These are phyloP conservation scores for Xylaria multiplex DNA, from an alignment of 2,329 filamentous ascomycete species.

Conservation along the genomic window DNA sequence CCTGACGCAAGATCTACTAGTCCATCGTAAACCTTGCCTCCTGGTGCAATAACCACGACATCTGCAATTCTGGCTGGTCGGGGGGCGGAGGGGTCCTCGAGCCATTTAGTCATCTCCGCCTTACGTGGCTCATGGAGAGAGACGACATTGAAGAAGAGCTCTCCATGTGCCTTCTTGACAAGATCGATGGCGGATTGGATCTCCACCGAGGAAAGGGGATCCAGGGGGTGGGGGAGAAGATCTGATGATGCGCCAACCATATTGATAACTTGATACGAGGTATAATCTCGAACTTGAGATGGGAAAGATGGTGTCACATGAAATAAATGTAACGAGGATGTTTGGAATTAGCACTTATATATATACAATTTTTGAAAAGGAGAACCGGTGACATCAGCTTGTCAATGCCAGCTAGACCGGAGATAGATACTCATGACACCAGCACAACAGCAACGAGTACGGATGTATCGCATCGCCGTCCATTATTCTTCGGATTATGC, in stretches of 20 bases:
- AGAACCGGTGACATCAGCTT: not conserved
- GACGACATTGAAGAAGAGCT: constrained; percentile 86
- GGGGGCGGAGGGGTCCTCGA: constrained; percentile 70
- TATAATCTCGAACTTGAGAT: not conserved
- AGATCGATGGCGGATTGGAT: constrained; percentile 77
- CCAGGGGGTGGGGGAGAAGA: constrained; percentile 71
- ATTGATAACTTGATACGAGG: constrained; percentile 26
- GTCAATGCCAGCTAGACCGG: constrained; percentile 26
- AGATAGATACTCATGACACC: constrained; percentile 31
- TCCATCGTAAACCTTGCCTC: constrained; percentile 84
- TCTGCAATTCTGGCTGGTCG: constrained; percentile 80
- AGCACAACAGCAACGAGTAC: constrained; percentile 23
- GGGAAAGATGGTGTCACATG: constrained; percentile 2
- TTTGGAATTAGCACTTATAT: constrained; percentile 13
- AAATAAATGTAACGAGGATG: not conserved
- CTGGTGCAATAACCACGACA: constrained; percentile 81
- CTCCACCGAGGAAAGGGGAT: constrained; percentile 77
- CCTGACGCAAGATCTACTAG: constrained; percentile 76
- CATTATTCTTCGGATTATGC: constrained; percentile 42
- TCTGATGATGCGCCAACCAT: constrained; percentile 42
- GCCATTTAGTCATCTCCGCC: constrained; percentile 82
- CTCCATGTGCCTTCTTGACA: constrained; percentile 74
- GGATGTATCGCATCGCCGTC: constrained; percentile 25
- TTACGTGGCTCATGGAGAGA: constrained; percentile 87
- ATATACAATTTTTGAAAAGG: not conserved